Base-by-base conservation (phyloP, 495 filamentous ascomycete species). In the Aspergillus avenaceus region DNA sequence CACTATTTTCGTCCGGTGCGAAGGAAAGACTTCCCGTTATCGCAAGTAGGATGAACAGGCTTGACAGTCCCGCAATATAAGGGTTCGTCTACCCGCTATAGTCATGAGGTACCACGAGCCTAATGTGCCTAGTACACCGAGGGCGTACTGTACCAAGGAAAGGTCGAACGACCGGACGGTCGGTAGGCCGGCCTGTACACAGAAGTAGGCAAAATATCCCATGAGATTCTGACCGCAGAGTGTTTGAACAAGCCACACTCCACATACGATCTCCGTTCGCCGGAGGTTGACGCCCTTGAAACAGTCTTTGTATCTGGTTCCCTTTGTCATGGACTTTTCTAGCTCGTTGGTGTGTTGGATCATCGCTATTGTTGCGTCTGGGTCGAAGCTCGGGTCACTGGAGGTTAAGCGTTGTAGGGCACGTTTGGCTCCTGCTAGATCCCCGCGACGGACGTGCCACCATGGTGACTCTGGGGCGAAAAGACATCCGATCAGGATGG, bases 191-290 rank as follows among this genome's bases (percentile, higher is more conserved):
- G 86, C 86, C 49, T 83, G 79, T 45, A 80, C 70, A 43, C 82
- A 75, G 69, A 89, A 90, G 56, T 86, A 80, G 41, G 83, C 84
- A 7, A 79, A 83, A 61, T 87, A 89, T 37, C 83, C 82, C 48
- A 79, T 83, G 55, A 91, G 83, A 12, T 79, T 79, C 59, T 81
- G 82, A 13, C 86, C 86, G 54, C 77, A 80, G 0, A 90, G 64
- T 24, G 81, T 86, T 59, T 91, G 87, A 47, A 87, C 85, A 5
- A 81, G 77, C 84, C 86, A 91, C 24, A 79, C 72, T 67, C 81
- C 75, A 58, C 78, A 82, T 16, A 83, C 77, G 51, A 87, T 80
- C 66, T 85, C 83, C 6, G 86, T 90, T 19, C 85, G 80, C 19
- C 83, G 77, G 27, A 80, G 71, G 49, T 90, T 80, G 5, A 76